Evolutionary conservation across 495 filamentous ascomycete species (phyloP), one percentile per base, ranked within the genome.

Genomic region (Rusavskia elegans): DNA sequence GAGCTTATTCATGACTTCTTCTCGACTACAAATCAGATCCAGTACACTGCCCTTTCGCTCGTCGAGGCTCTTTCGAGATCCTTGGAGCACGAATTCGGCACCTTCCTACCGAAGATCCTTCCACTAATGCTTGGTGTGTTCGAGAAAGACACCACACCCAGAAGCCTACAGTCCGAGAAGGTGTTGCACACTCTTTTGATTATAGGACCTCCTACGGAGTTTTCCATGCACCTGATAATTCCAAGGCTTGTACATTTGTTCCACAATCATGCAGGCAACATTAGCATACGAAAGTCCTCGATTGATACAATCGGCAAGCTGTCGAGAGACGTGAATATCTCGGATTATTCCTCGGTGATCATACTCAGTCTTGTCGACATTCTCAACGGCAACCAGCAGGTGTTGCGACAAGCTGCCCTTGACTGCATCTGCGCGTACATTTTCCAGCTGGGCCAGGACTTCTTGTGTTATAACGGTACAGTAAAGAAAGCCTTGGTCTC

Each of bases 161-260:
- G 82, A 58, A 71, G 85, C 19, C 76, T 79, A 45, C 82, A 90
- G 13, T 89, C 85, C 0, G 87, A 94, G 64, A 88, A 83, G 58
- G 87, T 97, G 17, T 74, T 99, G 13, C 93, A 97, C 65, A 87
- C 89, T 2, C 92, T 99, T 61, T 71, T 97, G 38, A 83, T 99
- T 0, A 96, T 99, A 64, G 92, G 93, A n/a, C 81, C 88, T 14
- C 95, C 88, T 60, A 84, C 82, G 16, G 92, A 97, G 63, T 90
- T 96, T 63, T 96, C 97, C 66, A 97, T 99, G 92, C 92, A 97
- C 65, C 74, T 99, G 29, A 97, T 99, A 57, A 89, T 99, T 36
- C 92, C 92, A 8, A 83, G 89, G n/a, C 84, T 99, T 54, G 87
- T 99, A 17, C 78, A 82, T 16, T 79, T 94, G 50, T 95, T 96